phyloP scores from a whole-genome alignment of 805 yeast genomes.

The Candida manassasensis region DNA sequence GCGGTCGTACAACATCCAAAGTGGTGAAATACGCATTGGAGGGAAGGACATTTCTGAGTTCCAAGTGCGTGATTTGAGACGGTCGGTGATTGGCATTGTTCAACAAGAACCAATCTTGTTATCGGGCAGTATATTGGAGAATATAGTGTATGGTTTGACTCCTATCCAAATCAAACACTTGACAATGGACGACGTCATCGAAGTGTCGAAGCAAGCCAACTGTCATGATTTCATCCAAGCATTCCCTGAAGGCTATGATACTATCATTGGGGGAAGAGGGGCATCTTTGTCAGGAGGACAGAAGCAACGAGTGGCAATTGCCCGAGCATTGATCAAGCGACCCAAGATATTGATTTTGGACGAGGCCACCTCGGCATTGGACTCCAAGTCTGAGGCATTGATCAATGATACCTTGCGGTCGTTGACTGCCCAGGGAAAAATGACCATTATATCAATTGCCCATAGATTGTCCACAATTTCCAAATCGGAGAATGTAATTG shows the following conservation, averaged over 20 bases:
- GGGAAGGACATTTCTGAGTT: conserved; percentile 45
- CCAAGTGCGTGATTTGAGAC: conserved; percentile 47
- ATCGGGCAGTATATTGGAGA: conserved; percentile 52
- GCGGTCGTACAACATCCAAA: conserved; percentile 46
- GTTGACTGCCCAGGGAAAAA: conserved; percentile 32
- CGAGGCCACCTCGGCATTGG: conserved; percentile 66
- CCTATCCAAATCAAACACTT: conserved; percentile 28
- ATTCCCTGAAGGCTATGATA: conserved; percentile 59
- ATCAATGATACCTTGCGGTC: conserved; percentile 39
- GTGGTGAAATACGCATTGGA: conserved; percentile 48
- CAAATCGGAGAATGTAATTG: conserved; percentile 40
- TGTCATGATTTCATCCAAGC: conserved; percentile 52
- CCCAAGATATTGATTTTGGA: conserved; percentile 63
- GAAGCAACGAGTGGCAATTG: conserved; percentile 73
- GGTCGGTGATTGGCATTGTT: conserved; percentile 49
- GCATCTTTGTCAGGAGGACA: conserved; percentile 69
- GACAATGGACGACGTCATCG: conserved; percentile 38
- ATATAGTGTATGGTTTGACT: conserved; percentile 49
- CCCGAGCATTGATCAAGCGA: conserved; percentile 63
- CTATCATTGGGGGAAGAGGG: conserved; percentile 57
- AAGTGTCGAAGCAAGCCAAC: conserved; percentile 49
- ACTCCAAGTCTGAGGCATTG: conserved; percentile 45
- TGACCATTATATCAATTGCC: conserved; percentile 43
- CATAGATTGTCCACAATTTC: conserved; percentile 43
- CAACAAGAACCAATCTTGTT: conserved; percentile 60